Evolutionary conservation across 202 grass and related monocot genomes (phyloP).

Genomic region (Setaria italica): DNA sequence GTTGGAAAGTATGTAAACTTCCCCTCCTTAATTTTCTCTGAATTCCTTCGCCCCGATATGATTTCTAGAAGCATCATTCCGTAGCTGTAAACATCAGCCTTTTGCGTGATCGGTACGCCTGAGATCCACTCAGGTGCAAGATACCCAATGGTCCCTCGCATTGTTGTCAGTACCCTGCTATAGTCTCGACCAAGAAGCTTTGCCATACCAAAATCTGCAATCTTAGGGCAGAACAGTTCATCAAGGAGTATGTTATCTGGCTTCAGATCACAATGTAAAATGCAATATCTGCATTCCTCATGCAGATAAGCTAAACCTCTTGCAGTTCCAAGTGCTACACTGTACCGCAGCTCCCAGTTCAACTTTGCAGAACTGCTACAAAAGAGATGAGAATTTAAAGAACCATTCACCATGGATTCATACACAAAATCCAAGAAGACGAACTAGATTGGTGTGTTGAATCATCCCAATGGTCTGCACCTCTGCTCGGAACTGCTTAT

Average conservation of each 20-base stretch:
- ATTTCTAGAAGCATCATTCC: constrained; percentile 64
- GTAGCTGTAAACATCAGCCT: constrained; percentile 64
- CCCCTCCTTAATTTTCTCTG: constrained; percentile 32
- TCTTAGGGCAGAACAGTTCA: constrained; percentile 48
- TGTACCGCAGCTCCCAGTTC: constrained; percentile 39
- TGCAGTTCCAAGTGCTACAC: constrained; percentile 42
- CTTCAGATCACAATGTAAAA: constrained; percentile 67
- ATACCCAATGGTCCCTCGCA: constrained; percentile 64
- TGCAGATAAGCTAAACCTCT: constrained; percentile 66
- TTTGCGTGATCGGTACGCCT: constrained; percentile 55
- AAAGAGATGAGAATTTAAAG: constrained; percentile 52
- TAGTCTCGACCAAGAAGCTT: constrained; percentile 55
- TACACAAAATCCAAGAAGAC: constrained; percentile 62
- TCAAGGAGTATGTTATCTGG: constrained; percentile 64
- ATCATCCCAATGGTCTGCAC: constrained; percentile 64
- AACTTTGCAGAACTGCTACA: background rate
- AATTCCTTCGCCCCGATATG: constrained; percentile 58
- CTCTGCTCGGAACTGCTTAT: constrained; percentile 64
- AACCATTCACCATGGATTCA: constrained; percentile 60
- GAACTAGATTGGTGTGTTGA: constrained; percentile 59
- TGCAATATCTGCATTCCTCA: constrained; percentile 59
- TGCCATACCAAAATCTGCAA: constrained; percentile 68
- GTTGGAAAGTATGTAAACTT: constrained; percentile 51
- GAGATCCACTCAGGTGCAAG: constrained; percentile 63
- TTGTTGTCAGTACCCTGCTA: constrained; percentile 53